phyloP scores from a whole-genome alignment of 495 filamentous ascomycete species.

The Tuber brumale region DNA sequence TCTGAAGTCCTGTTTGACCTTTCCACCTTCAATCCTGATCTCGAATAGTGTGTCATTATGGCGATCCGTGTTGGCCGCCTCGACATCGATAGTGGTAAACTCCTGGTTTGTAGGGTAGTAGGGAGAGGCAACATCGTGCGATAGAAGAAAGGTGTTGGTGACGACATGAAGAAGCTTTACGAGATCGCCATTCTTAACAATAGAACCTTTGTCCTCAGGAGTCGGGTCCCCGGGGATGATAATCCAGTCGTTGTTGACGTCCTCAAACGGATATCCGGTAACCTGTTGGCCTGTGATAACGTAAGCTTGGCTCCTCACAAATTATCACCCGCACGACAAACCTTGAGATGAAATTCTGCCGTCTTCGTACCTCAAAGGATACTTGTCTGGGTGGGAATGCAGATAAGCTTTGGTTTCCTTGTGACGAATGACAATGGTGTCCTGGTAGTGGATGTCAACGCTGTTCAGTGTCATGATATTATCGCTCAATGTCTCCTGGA shows the following conservation, averaged over 20 bases:
- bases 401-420: constrained; percentile 96
- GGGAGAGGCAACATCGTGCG: constrained; percentile 98
- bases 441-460: constrained; percentile 80
- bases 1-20: constrained; percentile 74
- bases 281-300: constrained; percentile 64
- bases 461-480: constrained; percentile 85
- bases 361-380: constrained; percentile 93
- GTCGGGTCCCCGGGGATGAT: constrained; percentile 62
- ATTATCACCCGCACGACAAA: constrained; percentile 19
- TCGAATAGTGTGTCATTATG: constrained; percentile 91
- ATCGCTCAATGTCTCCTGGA: constrained; percentile 92
- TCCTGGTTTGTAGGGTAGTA: constrained; percentile 97
- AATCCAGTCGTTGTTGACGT: constrained; percentile 98
- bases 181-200: constrained; percentile 76
- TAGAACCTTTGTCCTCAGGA: constrained; percentile 52
- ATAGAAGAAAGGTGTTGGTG: constrained; percentile 79
- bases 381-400: constrained; percentile 83
- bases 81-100: constrained; percentile 74
- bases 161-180: constrained; percentile 81
- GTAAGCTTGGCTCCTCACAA: constrained; percentile 11
- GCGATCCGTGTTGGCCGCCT: constrained; percentile 67
- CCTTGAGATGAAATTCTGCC: constrained; percentile 95
- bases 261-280: constrained; percentile 94
- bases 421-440: constrained; percentile 78
- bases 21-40: constrained; percentile 80